Percentiles rank a stretch among this genome's conserved stretches.
Evolutionary conservation across 2,329 filamentous ascomycete species (phyloP).

Genomic region (Chaetomium globosum): DNA sequence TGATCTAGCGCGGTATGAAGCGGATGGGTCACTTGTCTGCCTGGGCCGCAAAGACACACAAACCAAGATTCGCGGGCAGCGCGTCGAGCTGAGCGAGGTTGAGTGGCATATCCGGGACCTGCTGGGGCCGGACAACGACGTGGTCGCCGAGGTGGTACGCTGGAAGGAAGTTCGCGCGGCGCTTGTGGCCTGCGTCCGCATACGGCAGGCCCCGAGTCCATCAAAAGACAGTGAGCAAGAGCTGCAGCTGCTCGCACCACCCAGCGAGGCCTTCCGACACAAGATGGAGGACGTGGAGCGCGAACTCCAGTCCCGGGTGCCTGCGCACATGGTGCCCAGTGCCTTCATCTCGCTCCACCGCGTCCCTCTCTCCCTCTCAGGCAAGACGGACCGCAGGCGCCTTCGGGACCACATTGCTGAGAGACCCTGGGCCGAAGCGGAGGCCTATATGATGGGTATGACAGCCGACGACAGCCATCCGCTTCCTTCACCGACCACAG

Average conservation of each 20-base stretch:
- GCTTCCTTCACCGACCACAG: background rate
- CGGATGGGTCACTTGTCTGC: conserved; percentile 1
- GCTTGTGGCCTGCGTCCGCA: background rate
- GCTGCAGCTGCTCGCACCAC: conserved; percentile 7
- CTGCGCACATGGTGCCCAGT: conserved; percentile 7
- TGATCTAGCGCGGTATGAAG: conserved; percentile 5
- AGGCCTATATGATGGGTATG: conserved; percentile 4
- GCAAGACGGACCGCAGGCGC: conserved; percentile 6
- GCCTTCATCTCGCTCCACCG: conserved; percentile 3
- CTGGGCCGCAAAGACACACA: background rate
- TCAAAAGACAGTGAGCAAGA: conserved; percentile 3
- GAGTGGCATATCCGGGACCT: conserved; percentile 9
- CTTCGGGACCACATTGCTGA: conserved; percentile 5
- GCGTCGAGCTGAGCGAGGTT: conserved; percentile 7
- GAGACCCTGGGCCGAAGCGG: conserved; percentile 8
- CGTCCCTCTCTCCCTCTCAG: conserved; percentile 6
- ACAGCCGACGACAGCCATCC: conserved; percentile 5
- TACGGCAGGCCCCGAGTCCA: conserved; percentile 4
- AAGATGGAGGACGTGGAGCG: conserved; percentile 5
- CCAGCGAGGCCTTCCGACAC: conserved; percentile 4
- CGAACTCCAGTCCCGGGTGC: conserved; percentile 6
- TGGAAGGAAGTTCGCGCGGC: conserved; percentile 6
- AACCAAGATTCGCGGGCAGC: conserved; percentile 9
- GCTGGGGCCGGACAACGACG: conserved; percentile 6
- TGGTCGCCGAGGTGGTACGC: conserved; percentile 5